phyloP scores from a whole-genome alignment of 2,329 filamentous ascomycete genomes.

The Fusarium sp. region DNA sequence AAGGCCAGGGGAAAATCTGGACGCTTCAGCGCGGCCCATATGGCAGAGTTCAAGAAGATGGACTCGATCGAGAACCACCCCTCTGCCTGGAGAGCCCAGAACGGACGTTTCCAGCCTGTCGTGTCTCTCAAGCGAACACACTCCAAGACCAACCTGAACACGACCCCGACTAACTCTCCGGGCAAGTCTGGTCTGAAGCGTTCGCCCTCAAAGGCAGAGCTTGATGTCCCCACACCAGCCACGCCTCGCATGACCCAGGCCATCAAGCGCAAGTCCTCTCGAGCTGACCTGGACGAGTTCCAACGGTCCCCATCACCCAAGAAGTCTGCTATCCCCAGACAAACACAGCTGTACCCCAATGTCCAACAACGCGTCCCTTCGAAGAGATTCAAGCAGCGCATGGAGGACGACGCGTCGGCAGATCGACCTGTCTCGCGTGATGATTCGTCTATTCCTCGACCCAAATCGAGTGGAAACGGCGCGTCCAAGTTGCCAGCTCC shows the following conservation, averaged over 20 bases:
- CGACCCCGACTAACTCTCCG: constrained; percentile 46
- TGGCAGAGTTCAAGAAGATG: constrained; percentile 95
- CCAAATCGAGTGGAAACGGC: constrained; percentile 48
- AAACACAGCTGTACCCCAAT: constrained; percentile 34
- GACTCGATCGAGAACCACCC: constrained; percentile 90
- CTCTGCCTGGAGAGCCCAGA: constrained; percentile 73
- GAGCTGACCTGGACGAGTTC: constrained; percentile 47
- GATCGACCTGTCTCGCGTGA: constrained; percentile 66
- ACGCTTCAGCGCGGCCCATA: constrained; percentile 85
- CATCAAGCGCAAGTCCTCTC: constrained; percentile 45
- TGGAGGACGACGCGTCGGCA: constrained; percentile 73
- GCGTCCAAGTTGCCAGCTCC: constrained; percentile 50
- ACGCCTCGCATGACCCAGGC: constrained; percentile 48
- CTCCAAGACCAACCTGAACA: constrained; percentile 56
- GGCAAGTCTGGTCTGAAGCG: constrained; percentile 59
- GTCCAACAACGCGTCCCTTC: constrained; percentile 51
- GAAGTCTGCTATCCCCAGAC: constrained; percentile 36
- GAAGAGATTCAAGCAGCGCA: constrained; percentile 75
- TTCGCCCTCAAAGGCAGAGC: constrained; percentile 58
- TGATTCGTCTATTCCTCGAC: constrained; percentile 57
- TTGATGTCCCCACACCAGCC: constrained; percentile 61
- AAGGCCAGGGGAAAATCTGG: constrained; percentile 78
- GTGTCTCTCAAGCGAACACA: constrained; percentile 52
- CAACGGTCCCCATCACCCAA: constrained; percentile 44
- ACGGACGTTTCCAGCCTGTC: constrained; percentile 61